Conservation (phyloP, 768 basidiomycete genomes). For the Phlebiopsis gigantea region DNA sequence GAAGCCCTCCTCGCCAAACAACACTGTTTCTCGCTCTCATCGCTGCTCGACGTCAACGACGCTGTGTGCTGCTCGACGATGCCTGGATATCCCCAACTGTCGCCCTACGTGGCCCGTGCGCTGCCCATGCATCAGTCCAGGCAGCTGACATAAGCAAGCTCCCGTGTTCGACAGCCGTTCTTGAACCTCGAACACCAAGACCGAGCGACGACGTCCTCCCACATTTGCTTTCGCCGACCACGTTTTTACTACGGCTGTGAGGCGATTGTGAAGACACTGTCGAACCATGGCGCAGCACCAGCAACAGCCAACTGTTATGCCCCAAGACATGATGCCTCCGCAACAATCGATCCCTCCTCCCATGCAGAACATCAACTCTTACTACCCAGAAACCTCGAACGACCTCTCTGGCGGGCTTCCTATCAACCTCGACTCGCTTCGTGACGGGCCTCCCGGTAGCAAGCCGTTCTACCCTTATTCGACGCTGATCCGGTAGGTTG, state of each 20-base stretch:
- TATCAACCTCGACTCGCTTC: slow-evolving; percentile 80
- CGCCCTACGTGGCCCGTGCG: slow-evolving; percentile 22
- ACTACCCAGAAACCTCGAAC: slow-evolving; percentile 60
- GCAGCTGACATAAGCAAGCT: slow-evolving; percentile 25
- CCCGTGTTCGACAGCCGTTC: slow-evolving; percentile 4
- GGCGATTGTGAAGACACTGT: background rate
- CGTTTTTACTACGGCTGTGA: background rate
- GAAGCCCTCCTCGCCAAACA: slow-evolving; percentile 40
- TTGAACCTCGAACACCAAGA: slow-evolving; percentile 12
- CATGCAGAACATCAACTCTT: slow-evolving; percentile 36
- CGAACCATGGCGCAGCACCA: slow-evolving; percentile 31
- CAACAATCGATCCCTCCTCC: slow-evolving; percentile 18
- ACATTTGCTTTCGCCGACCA: background rate
- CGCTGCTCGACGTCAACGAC: slow-evolving; percentile 20
- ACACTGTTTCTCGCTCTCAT: slow-evolving; percentile 17
- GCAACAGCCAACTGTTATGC: slow-evolving; percentile 44
- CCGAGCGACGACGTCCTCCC: slow-evolving; percentile 19
- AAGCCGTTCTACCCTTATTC: slow-evolving; percentile 92
- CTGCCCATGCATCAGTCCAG: slow-evolving; percentile 18
- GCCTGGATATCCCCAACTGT: background rate
- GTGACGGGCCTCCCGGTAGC: slow-evolving; percentile 83
- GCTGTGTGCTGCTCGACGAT: slow-evolving; percentile 18
- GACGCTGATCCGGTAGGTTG: slow-evolving; percentile 77
- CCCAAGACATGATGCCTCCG: slow-evolving; percentile 56
- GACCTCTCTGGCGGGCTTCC: slow-evolving; percentile 82